phyloP scores from a whole-genome alignment of 495 filamentous ascomycete genomes.

The Aspergillus bridgeri region DNA sequence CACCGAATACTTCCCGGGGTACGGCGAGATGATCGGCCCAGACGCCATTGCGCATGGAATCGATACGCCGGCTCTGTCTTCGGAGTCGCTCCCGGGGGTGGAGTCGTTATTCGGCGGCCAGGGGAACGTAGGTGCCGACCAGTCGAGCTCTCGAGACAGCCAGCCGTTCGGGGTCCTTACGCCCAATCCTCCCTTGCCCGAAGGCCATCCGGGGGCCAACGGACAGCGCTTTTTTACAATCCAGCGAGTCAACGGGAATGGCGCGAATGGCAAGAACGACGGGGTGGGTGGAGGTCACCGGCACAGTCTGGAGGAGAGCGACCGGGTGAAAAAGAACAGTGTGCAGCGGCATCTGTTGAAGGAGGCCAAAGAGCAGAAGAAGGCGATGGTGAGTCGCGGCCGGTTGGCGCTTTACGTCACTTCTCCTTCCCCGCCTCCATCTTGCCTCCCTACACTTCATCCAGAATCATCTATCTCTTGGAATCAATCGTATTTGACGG shows the following conservation, averaged over 20 bases:
- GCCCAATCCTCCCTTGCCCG: constrained; percentile 31
- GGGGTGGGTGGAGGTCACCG: constrained; percentile 65
- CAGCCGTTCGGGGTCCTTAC: constrained; percentile 44
- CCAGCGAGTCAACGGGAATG: constrained; percentile 75
- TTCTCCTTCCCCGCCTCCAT: neutral
- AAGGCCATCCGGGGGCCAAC: constrained; percentile 41
- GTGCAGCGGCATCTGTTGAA: constrained; percentile 65
- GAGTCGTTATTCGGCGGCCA: constrained; percentile 18
- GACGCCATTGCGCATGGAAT: constrained; percentile 9
- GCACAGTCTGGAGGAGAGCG: constrained; percentile 74
- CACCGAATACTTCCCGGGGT: constrained; percentile 66
- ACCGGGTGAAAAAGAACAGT: constrained; percentile 82
- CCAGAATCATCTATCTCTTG: neutral
- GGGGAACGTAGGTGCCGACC: neutral
- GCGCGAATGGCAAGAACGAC: constrained; percentile 67
- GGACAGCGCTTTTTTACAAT: constrained; percentile 66
- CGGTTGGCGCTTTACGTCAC: constrained; percentile 7
- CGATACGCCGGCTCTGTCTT: constrained; percentile 17
- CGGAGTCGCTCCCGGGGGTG: constrained; percentile 26
- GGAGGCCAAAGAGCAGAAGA: constrained; percentile 66
- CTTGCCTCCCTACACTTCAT: neutral
- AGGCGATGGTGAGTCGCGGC: constrained; percentile 46
- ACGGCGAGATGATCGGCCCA: neutral
- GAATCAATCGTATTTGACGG: neutral
- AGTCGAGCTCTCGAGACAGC: constrained; percentile 9